Evolutionary conservation across 495 filamentous ascomycete species (phyloP).

Genomic region (Lepidopterella palustris): DNA sequence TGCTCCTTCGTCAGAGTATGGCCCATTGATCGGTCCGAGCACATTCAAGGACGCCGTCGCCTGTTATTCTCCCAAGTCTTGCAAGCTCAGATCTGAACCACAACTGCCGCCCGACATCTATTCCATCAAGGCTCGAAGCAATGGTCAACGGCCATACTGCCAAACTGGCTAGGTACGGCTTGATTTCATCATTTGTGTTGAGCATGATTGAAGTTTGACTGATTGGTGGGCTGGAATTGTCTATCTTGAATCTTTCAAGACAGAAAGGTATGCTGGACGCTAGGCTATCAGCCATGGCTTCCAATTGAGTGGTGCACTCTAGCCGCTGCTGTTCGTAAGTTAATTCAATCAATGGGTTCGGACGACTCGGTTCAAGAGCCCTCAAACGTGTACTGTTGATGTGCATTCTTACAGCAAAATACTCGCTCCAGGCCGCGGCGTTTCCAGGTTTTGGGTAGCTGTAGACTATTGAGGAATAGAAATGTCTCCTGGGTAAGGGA

Average conservation of each 20-base stretch:
- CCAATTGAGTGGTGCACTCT: no score
- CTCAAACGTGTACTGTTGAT: conserved; percentile 24
- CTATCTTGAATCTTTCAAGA: conserved; percentile 6
- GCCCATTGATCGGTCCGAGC: background rate
- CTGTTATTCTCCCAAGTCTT: background rate
- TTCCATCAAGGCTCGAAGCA: background rate
- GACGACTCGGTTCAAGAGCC: conserved; percentile 4
- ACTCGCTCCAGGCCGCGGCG: conserved; percentile 23
- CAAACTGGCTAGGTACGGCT: background rate
- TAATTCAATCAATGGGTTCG: no score
- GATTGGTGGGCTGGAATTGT: background rate
- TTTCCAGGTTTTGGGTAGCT: conserved; percentile 17
- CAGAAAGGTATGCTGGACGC: conserved; percentile 5
- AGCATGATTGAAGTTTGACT: background rate
- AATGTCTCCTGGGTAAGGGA: background rate
- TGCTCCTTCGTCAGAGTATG: no score
- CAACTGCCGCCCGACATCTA: background rate
- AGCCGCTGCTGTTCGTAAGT: no score
- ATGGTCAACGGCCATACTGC: background rate
- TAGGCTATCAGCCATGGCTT: background rate
- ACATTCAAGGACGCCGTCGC: background rate
- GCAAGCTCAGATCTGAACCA: background rate
- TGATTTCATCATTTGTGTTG: background rate
- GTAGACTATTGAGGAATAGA: conserved; percentile 11
- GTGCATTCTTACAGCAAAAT: conserved; percentile 24